Evolutionary conservation across 108 stramenopile species (phyloP), one percentile per base, ranked within the genome.

Genomic region (Skeletonema grethae): DNA sequence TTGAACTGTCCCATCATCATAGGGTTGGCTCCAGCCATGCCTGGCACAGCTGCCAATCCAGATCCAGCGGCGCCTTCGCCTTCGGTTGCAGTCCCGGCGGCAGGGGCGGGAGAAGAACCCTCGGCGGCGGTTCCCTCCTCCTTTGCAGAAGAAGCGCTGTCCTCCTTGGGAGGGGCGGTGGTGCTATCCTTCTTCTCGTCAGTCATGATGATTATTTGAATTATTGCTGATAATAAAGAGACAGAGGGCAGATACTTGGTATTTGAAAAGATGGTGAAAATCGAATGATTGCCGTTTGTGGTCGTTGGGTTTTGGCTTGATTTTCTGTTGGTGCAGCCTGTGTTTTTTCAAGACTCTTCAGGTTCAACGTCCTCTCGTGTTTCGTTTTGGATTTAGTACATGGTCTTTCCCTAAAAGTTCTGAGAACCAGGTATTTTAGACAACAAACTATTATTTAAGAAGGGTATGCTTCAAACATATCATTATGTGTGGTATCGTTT

Each of bases 1-100:
- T 43, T 43, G 15, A 43, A 43, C 50, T 53, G 50, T 24, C 50
- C 50, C 50, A 53, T 53, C 50, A 53, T 53, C 50, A 53, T 53
- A 8, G 46, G 46, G 18, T 48, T 48, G n/a, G 16, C 46, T 18
- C 18, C 22, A 2, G 8, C 2, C 50, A 53, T 22, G 38, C 38
- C 38, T 9, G 38, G 38, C 38, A 39, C 18, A 2, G 46, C 5
- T 34, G 2, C 32, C 1, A 28, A 28, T 20, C 9, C 50, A 8
- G 8, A 53, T 15, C 22, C 50, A 22, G 22, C 22, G 4, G 16
- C 16, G 4, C 18, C 50, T 22, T 22, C 50, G 50, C 18, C 50
- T 9, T 22, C 0, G 6, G 18, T 53, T 53, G 50, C 22, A 22
- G 50, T 24, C 9, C 50, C 50, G 50, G 50, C 50, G 22, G 22